phyloP scores from a whole-genome alignment of 192 early-diverging fungal genomes.

The Coemansia sp. region DNA sequence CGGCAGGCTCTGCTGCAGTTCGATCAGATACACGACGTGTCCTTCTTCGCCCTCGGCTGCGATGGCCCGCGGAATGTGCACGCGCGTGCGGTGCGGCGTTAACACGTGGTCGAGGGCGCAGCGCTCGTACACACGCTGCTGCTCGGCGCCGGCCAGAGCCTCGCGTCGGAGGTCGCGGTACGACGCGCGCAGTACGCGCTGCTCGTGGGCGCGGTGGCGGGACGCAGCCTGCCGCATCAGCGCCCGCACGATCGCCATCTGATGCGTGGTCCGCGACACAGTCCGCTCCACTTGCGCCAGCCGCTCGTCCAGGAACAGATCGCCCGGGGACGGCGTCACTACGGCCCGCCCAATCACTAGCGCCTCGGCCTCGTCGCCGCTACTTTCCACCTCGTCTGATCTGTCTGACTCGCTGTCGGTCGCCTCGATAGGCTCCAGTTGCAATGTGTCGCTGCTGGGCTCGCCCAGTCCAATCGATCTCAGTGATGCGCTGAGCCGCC shows the following conservation, averaged over 20 bases:
- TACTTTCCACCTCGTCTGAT: conserved; percentile 4
- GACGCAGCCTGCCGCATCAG: conserved; percentile 65
- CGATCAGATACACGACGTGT: conserved; percentile 60
- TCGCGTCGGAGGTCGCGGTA: conserved; percentile 61
- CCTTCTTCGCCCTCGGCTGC: conserved; percentile 1
- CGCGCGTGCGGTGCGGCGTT: conserved; percentile 51
- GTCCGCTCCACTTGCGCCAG: conserved; percentile 58
- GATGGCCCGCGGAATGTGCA: conserved; percentile 49
- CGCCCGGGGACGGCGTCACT: conserved; percentile 67
- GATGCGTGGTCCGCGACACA: conserved; percentile 61
- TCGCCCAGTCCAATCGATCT: conserved; percentile 41
- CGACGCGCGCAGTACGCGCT: conserved; percentile 66
- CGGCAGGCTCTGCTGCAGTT: conserved; percentile 64
- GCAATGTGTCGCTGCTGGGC: background rate
- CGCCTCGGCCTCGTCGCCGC: conserved; percentile 40
- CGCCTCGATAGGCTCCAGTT: conserved; percentile 1
- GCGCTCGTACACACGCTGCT: conserved; percentile 64
- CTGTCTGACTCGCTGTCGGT: background rate
- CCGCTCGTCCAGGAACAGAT: conserved; percentile 64
- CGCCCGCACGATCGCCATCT: conserved; percentile 69
- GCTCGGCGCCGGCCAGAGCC: conserved; percentile 61
- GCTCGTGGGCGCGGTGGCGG: conserved; percentile 60
- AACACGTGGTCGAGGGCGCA: conserved; percentile 66
- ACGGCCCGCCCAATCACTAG: conserved; percentile 57
- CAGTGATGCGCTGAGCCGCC: conserved; percentile 52